Evolutionary conservation across 331 rosid genomes (phyloP).

Genomic region (Erythrophleum ivorense): DNA sequence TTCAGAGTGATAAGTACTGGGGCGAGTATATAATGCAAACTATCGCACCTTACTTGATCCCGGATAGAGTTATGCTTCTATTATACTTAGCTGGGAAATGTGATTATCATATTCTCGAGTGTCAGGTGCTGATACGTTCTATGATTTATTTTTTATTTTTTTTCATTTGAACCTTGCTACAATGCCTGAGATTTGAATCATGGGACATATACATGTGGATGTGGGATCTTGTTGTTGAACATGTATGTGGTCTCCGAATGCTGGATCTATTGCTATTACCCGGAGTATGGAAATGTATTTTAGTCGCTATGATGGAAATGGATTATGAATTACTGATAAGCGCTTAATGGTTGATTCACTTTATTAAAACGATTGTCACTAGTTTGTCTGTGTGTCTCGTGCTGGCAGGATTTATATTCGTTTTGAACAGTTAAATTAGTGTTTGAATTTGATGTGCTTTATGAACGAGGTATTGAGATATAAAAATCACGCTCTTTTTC

Average conservation of each 20-base stretch:
- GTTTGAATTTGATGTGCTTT: not conserved
- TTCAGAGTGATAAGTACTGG: not conserved
- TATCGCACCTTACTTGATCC: not conserved
- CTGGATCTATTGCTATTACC: constrained; percentile 38
- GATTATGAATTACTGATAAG: not conserved
- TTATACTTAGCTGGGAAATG: not conserved
- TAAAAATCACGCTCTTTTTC: not conserved
- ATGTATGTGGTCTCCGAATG: not conserved
- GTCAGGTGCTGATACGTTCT: not conserved
- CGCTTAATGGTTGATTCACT: not conserved
- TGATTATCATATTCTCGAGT: not conserved
- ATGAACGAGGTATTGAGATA: not conserved
- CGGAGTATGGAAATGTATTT: not conserved
- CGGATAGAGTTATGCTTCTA: not conserved
- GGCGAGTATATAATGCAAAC: not conserved
- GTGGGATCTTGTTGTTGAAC: not conserved
- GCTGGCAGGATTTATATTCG: not conserved
- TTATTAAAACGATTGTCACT: not conserved
- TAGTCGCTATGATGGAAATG: not conserved
- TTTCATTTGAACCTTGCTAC: not conserved
- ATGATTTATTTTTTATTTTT: not conserved
- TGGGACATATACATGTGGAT: not conserved
- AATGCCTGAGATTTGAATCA: not conserved
- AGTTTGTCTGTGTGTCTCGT: not conserved
- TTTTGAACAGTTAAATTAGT: not conserved